These are phyloP conservation scores for Talaromyces sp. DNA, from an alignment of 2,329 filamentous ascomycete species.

Conservation along the genomic window DNA sequence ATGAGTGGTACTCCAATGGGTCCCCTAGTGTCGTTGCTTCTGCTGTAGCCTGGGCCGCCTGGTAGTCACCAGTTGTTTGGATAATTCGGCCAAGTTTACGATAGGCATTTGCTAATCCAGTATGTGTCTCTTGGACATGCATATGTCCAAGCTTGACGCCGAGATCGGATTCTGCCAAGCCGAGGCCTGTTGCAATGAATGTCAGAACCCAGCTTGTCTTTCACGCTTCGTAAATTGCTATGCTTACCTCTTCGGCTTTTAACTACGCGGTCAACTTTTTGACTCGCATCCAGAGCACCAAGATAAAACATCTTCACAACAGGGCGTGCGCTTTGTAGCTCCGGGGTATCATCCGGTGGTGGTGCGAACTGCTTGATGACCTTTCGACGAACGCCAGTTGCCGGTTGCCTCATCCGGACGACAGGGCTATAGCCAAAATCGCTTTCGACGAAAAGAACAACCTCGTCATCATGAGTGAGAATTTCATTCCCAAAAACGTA, in stretches of 20 bases:
- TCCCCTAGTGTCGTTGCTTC: constrained; percentile 94
- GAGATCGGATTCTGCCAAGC: constrained; percentile 86
- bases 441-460: constrained; percentile 97
- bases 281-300: constrained; percentile 90
- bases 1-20: constrained; percentile 88
- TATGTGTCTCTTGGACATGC: constrained; percentile 84
- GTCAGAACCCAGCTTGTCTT: constrained; percentile 15
- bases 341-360: constrained; percentile 92
- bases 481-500: constrained; percentile 87
- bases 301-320: constrained; percentile 94
- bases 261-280: constrained; percentile 92
- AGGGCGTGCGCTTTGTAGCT: constrained; percentile 82
- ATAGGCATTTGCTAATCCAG: constrained; percentile 81
- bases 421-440: constrained; percentile 98
- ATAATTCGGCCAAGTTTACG: constrained; percentile 91
- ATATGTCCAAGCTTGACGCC: constrained; percentile 84
- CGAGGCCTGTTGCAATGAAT: constrained; percentile 58
- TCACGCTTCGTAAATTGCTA: not conserved
- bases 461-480: constrained; percentile 90
- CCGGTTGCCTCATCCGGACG: constrained; percentile 91
- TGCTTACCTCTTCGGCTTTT: constrained; percentile 76
- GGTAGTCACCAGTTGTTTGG: constrained; percentile 89
- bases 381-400: constrained; percentile 89
- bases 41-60: constrained; percentile 91
- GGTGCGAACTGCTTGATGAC: constrained; percentile 97